A percentile compares a stretch with the other conserved stretches of the same genome.
phyloP scores from a whole-genome alignment of 768 basidiomycete species.

The Lyophyllum semitale region DNA sequence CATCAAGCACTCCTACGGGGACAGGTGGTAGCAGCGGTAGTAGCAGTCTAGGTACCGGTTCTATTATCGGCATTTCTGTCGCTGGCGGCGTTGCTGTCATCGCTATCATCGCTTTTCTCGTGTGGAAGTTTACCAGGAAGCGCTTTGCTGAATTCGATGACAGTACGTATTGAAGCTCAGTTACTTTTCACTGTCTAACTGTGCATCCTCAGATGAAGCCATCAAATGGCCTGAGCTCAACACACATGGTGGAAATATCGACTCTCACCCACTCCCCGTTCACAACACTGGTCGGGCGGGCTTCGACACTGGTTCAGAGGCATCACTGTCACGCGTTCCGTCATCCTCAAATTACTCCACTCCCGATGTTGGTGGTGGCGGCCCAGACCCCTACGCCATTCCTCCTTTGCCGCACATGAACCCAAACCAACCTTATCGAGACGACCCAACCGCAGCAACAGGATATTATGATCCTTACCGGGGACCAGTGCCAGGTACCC shows the following conservation, averaged over 20 bases:
- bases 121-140: conserved; percentile 88
- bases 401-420: conserved; percentile 82
- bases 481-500: conserved; percentile 69
- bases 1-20: conserved; percentile 29
- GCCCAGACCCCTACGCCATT: conserved; percentile 74
- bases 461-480: conserved; percentile 81
- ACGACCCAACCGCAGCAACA: conserved; percentile 56
- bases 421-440: conserved; percentile 74
- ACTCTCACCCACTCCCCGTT: conserved; percentile 67
- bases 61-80: conserved; percentile 80
- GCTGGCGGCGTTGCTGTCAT: conserved; percentile 78
- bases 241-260: conserved; percentile 49
- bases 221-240: conserved; percentile 94
- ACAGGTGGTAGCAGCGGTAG: conserved; percentile 18
- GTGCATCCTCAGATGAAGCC: conserved; percentile 58
- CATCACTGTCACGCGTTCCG: conserved; percentile 55
- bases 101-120: conserved; percentile 70
- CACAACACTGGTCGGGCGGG: conserved; percentile 71
- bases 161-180: conserved; percentile 49
- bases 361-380: conserved; percentile 47
- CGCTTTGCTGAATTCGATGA: conserved; percentile 76
- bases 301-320: conserved; percentile 68
- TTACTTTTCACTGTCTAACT: conserved; percentile 6
- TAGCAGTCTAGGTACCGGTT: conserved; percentile 61
- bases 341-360: conserved; percentile 47